Conservation (phyloP, 108 stramenopile species). For the Pseudonitzschia multistriata region DNA sequence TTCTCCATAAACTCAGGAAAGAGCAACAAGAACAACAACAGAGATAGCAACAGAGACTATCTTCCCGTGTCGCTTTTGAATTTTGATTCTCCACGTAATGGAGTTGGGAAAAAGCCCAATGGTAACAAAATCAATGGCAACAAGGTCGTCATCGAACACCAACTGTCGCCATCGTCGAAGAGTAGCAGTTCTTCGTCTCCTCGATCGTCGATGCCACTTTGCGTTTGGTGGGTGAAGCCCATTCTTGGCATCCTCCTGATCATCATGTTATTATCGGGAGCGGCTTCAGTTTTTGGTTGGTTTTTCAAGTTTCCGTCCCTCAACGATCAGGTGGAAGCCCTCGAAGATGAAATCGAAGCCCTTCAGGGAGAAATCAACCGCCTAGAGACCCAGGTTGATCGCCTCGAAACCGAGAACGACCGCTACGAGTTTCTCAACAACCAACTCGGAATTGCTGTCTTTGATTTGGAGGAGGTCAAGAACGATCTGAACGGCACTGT, state of each 20-base stretch:
- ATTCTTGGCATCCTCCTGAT: background rate
- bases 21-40: background rate
- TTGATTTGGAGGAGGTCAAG: conserved; percentile 23
- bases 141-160: conserved; percentile 14
- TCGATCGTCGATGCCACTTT: background rate
- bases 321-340: conserved; percentile 28
- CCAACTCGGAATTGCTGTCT: conserved; percentile 22
- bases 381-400: conserved; percentile 33
- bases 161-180: background rate
- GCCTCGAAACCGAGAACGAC: conserved; percentile 26
- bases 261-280: background rate
- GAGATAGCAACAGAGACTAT: background rate
- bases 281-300: conserved; percentile 23
- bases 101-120: background rate
- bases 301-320: conserved; percentile 39
- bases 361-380: conserved; percentile 16
- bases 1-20: background rate
- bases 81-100: background rate
- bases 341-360: conserved; percentile 29
- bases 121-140: background rate
- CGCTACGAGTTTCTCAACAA: conserved; percentile 26
- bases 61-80: background rate
- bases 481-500: conserved; percentile 23
- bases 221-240: background rate
- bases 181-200: background rate